These are phyloP conservation scores for Rhynchospora breviuscula DNA, from an alignment of 176 grass and related monocot species.

Conservation along the genomic window DNA sequence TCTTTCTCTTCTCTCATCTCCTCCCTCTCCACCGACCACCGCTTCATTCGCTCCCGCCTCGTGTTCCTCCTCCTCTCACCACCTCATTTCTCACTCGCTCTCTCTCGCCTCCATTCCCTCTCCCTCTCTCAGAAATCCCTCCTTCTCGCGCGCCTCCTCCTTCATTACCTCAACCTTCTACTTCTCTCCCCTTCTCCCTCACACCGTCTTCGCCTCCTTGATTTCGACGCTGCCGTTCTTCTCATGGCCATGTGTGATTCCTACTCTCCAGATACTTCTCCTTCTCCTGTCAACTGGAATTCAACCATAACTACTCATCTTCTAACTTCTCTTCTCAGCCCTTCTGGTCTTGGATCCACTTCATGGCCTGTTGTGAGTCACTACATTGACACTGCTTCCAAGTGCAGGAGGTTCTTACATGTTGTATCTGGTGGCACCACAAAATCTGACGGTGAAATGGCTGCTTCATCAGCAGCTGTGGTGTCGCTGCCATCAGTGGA, in stretches of 20 bases:
- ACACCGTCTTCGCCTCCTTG: constrained; percentile 38
- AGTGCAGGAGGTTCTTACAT: constrained; percentile 69
- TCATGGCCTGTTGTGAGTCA: constrained; percentile 51
- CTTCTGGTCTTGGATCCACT: constrained; percentile 55
- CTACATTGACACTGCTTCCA: constrained; percentile 59
- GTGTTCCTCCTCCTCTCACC: constrained; percentile 77
- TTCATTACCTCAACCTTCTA: constrained; percentile 59
- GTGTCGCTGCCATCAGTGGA: constrained; percentile 33
- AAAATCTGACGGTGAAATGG: constrained; percentile 7
- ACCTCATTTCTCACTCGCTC: constrained; percentile 55
- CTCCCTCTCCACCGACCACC: constrained; percentile 36
- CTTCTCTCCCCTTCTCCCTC: constrained; percentile 32
- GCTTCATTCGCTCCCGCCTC: constrained; percentile 57
- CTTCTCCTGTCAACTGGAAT: constrained; percentile 47
- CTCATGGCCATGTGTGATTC: constrained; percentile 88
- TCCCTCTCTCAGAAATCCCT: constrained; percentile 50
- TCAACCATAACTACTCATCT: constrained; percentile 44
- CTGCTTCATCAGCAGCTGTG: constrained; percentile 39
- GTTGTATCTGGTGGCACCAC: constrained; percentile 24
- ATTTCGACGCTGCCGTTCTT: constrained; percentile 67
- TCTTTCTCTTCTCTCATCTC: constrained; percentile 37
- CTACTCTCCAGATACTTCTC: constrained; percentile 27
- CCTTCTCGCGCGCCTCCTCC: constrained; percentile 68
- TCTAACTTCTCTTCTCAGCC: constrained; percentile 38
- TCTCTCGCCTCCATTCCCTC: constrained; percentile 55